Percentiles rank a stretch among this genome's conserved stretches.
phyloP scores from a whole-genome alignment of 495 filamentous ascomycete species.

The Aspergillus nanangensis region DNA sequence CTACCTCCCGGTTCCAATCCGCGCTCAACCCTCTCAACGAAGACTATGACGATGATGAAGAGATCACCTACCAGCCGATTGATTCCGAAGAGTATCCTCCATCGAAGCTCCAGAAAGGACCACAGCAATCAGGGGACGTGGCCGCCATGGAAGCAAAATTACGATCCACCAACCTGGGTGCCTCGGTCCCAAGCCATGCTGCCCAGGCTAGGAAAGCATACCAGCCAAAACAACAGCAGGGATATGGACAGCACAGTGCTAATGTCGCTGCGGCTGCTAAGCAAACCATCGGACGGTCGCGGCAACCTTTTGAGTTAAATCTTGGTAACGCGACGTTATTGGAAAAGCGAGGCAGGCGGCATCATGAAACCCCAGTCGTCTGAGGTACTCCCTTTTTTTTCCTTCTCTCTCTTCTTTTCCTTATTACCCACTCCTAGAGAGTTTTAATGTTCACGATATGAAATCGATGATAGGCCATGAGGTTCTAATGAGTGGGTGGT shows the following conservation, averaged over 20 bases:
- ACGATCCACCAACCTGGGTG: constrained; percentile 69
- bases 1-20: constrained; percentile 35
- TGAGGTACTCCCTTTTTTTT: constrained; percentile 10
- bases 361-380: constrained; percentile 27
- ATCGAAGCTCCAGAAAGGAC: constrained; percentile 65
- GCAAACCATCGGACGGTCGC: constrained; percentile 62
- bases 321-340: constrained; percentile 85
- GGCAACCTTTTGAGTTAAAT: constrained; percentile 80
- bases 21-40: constrained; percentile 68
- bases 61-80: constrained; percentile 35
- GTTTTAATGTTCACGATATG: constrained; percentile 2
- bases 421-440: not conserved
- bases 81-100: constrained; percentile 43
- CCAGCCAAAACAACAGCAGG: constrained; percentile 43
- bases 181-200: constrained; percentile 41
- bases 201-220: constrained; percentile 56
- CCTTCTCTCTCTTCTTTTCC: not conserved
- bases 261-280: constrained; percentile 75
- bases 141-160: constrained; percentile 81
- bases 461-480: constrained; percentile 9
- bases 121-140: constrained; percentile 54
- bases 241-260: constrained; percentile 79
- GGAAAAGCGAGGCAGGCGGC: constrained; percentile 59
- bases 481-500: constrained; percentile 4
- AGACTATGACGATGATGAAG: constrained; percentile 62